These are phyloP conservation scores for Carpinus viminea DNA, from an alignment of 306 rosid species.

Conservation along the genomic window DNA sequence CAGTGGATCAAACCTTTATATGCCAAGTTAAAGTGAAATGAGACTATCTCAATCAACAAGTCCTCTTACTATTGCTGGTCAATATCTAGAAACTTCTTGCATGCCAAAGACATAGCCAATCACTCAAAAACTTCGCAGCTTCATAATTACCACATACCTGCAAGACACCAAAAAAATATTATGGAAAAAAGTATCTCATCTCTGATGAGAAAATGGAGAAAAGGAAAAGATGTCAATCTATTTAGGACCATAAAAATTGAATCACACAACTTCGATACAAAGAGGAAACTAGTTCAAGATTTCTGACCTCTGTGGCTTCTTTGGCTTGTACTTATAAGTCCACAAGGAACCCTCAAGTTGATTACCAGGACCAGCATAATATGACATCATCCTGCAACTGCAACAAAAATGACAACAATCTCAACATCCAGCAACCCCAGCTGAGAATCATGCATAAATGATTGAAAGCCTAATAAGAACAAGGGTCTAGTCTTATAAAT, in stretches of 20 bases:
- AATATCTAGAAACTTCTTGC: constrained; percentile 37
- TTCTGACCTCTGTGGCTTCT: constrained; percentile 67
- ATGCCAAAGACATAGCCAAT: constrained; percentile 78
- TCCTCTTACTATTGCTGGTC: too few species aligned
- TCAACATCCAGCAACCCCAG: constrained; percentile 20
- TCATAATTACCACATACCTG: constrained; percentile 87
- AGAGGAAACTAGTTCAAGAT: constrained; percentile 18
- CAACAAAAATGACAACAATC: constrained; percentile 23
- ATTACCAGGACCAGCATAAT: constrained; percentile 44
- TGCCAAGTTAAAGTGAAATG: too few species aligned
- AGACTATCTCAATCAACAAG: too few species aligned
- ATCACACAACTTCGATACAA: constrained; percentile 20
- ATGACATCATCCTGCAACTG: constrained; percentile 51
- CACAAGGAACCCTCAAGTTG: constrained; percentile 58
- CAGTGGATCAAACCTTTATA: too few species aligned
- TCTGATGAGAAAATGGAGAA: neutral
- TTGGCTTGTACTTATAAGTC: constrained; percentile 78
- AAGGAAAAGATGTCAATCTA: neutral
- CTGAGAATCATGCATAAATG: too few species aligned
- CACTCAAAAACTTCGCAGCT: constrained; percentile 60
- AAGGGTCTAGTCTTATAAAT: too few species aligned
- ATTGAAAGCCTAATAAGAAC: constrained; percentile 4
- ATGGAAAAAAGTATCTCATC: neutral
- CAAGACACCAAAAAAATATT: constrained; percentile 20
- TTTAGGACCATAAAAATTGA: constrained; percentile 12